Base-by-base conservation (phyloP, 192 early-diverging fungal species). In the Dissophora ornata region DNA sequence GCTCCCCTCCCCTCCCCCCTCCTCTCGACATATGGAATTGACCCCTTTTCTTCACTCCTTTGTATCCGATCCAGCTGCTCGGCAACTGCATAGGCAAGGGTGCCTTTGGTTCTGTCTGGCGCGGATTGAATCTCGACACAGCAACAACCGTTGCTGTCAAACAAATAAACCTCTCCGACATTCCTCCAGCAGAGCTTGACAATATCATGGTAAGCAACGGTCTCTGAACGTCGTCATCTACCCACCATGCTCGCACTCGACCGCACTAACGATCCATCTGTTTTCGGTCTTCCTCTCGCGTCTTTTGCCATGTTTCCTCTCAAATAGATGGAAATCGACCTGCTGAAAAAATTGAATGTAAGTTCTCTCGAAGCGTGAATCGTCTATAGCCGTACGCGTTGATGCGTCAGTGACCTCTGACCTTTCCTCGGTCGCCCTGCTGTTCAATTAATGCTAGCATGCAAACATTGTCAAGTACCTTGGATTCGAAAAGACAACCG, bases 21-120 rank as follows among this genome's bases (percentile, higher is more conserved):
- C n/a, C n/a, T n/a, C n/a, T n/a, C n/a, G n/a, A n/a, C n/a, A n/a
- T n/a, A n/a, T n/a, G n/a, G n/a, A n/a, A n/a, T n/a, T n/a, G n/a
- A n/a, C 33, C 25, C 36, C 55, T 50, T 54, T 41, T 48, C 21
- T 16, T 12, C 32, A 45, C 48, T 13, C 16, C 29, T 44, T 53
- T 10, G 1, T 6, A 16, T 47, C 25, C 33, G 50, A 67, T 52
- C 24, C 77, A 66, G 66, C 21, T 69, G 84, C 81, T 91, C 22
- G 91, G 91, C 12, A 88, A 90, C 60, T 87, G 88, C 41, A 88
- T 93, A 63, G 91, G 91, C 19, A 90, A 90, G 58, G 91, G 91
- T 26, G 86, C 90, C 0, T 90, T 90, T 51, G 90, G 91, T 24
- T 86, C 86, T 1, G 91, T 93, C 9, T 92, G 88, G 71, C 84